Conservation (phyloP, 2,329 filamentous ascomycete species). For the Cladosporium velox region DNA sequence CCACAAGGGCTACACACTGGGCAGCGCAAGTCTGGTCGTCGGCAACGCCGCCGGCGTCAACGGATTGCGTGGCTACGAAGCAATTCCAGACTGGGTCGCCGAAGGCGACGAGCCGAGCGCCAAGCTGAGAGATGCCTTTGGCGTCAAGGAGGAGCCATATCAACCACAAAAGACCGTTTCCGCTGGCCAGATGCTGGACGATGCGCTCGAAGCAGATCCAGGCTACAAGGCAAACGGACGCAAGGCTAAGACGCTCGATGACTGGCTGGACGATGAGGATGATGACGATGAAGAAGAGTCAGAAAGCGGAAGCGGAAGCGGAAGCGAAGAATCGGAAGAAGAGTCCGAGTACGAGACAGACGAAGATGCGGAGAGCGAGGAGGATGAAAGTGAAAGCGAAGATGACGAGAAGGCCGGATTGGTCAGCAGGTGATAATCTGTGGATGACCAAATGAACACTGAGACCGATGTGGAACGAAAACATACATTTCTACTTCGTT, state of each 20-base stretch:
- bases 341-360: conserved; percentile 50
- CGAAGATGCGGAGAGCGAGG: conserved; percentile 18
- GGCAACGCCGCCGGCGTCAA: conserved; percentile 73
- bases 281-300: conserved; percentile 50
- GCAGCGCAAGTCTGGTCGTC: conserved; percentile 82
- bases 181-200: conserved; percentile 66
- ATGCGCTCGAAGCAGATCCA: conserved; percentile 49
- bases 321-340: conserved; percentile 43
- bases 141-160: conserved; percentile 41
- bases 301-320: conserved; percentile 47
- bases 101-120: conserved; percentile 78
- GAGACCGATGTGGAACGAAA: not conserved
- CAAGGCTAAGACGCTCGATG: conserved; percentile 80
- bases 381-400: conserved; percentile 41
- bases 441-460: not conserved
- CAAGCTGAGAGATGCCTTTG: conserved; percentile 65
- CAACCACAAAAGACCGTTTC: conserved; percentile 45
- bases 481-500: not conserved
- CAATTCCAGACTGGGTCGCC: conserved; percentile 81
- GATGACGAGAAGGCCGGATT: conserved; percentile 42
- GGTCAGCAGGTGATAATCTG: conserved; percentile 36
- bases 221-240: conserved; percentile 54
- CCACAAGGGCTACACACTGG: conserved; percentile 74
- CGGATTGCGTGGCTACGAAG: conserved; percentile 75
- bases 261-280: conserved; percentile 79